Conservation (phyloP, 805 yeast genomes). For the Sugiyamaella boreocaroliniensis region DNA sequence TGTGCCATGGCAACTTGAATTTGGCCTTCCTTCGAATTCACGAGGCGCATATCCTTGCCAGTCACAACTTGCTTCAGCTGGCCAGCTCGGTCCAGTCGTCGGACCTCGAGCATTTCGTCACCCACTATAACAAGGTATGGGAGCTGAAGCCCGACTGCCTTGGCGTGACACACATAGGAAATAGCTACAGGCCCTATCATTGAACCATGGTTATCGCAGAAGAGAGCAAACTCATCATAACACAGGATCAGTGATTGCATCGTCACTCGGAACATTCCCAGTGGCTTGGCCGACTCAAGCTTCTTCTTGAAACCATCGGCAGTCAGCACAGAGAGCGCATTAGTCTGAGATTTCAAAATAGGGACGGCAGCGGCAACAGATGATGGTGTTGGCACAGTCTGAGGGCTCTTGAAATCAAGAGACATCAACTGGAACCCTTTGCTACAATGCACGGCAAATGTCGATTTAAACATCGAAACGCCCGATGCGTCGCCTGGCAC, state of each 20-base stretch:
- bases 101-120: conserved; percentile 63
- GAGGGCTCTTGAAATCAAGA: conserved; percentile 48
- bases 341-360: conserved; percentile 27
- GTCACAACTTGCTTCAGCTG: conserved; percentile 55
- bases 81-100: conserved; percentile 44
- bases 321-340: conserved; percentile 34
- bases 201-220: conserved; percentile 46
- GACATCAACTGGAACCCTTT: conserved; percentile 63
- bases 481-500: conserved; percentile 53
- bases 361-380: conserved; percentile 12
- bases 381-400: conserved; percentile 47
- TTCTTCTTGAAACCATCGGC: conserved; percentile 22
- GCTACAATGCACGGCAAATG: conserved; percentile 59
- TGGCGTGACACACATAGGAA: conserved; percentile 33
- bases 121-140: conserved; percentile 50
- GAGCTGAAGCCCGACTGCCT: conserved; percentile 36
- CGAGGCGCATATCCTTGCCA: conserved; percentile 54
- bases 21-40: conserved; percentile 37
- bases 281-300: conserved; percentile 39
- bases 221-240: conserved; percentile 64
- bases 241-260: conserved; percentile 52
- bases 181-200: conserved; percentile 37
- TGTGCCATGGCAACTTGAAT: conserved; percentile 51
- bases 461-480: conserved; percentile 55
- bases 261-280: conserved; percentile 57